Percentiles rank a stretch among this genome's conserved stretches.
Conservation (phyloP, 148 eudicot species). For the Silene conica region DNA sequence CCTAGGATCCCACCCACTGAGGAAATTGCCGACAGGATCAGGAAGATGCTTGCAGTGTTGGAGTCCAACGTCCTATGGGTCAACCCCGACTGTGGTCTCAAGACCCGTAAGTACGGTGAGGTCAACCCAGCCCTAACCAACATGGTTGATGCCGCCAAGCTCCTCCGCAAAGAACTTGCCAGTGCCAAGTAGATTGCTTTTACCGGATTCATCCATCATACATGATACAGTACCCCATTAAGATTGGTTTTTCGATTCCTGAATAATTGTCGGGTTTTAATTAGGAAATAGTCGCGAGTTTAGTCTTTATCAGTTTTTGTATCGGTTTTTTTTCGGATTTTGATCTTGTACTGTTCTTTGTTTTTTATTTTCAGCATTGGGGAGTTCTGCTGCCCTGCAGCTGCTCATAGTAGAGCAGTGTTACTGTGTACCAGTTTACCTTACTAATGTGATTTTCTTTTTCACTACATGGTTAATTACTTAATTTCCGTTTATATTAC, state of each 20-base stretch:
- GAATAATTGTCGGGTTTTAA: conserved; percentile 26
- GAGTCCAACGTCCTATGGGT: conserved; percentile 96
- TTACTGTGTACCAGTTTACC: conserved; percentile 23
- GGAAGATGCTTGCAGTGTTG: conserved; percentile 92
- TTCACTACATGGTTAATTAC: not conserved
- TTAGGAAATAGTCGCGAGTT: conserved; percentile 26
- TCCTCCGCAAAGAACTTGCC: conserved; percentile 70
- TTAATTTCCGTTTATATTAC: too few relatives aligned
- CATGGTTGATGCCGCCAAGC: conserved; percentile 93
- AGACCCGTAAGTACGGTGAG: conserved; percentile 87
- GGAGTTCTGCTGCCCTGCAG: conserved; percentile 16
- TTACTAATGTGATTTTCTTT: not conserved
- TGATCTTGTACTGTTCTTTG: conserved; percentile 6
- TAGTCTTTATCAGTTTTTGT: conserved; percentile 13
- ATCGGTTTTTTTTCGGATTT: conserved; percentile 13
- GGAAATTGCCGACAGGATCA: conserved; percentile 82
- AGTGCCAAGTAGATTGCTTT: conserved; percentile 57
- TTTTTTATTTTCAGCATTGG: not conserved
- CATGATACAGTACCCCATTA: conserved; percentile 11
- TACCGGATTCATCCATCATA: conserved; percentile 24
- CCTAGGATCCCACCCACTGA: conserved; percentile 93
- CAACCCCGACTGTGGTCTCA: conserved; percentile 97
- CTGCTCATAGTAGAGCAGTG: conserved; percentile 1
- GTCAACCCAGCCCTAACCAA: conserved; percentile 73
- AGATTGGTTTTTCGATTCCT: conserved; percentile 18